These are phyloP conservation scores for Choiromyces venosus DNA, from an alignment of 495 filamentous ascomycete genomes.

Conservation along the genomic window DNA sequence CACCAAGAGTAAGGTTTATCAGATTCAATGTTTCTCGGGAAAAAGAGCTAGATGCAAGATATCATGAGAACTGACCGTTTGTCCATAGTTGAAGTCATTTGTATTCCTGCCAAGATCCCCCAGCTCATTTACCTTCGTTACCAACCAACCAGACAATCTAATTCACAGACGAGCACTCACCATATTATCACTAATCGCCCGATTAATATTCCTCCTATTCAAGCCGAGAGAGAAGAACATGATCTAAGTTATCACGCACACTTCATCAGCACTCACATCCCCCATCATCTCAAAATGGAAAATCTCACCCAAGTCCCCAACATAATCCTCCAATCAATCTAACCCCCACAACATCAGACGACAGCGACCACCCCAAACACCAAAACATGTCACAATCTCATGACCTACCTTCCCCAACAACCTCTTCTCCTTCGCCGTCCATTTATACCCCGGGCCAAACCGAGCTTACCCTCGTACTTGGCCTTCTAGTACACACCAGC, in stretches of 20 bases:
- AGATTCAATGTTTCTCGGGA: neutral
- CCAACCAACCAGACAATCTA: neutral
- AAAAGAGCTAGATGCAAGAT: neutral
- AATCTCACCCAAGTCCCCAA: slow-evolving; percentile 40
- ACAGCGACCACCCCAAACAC: neutral
- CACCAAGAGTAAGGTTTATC: slow-evolving; percentile 3
- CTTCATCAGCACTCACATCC: neutral
- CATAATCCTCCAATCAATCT: slow-evolving; percentile 44
- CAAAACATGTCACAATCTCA: slow-evolving; percentile 5
- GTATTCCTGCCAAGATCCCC: slow-evolving; percentile 46
- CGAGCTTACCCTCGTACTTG: slow-evolving; percentile 53
- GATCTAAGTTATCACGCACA: slow-evolving; percentile 35
- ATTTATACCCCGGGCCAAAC: slow-evolving; percentile 50
- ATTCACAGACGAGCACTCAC: slow-evolving; percentile 27
- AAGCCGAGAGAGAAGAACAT: slow-evolving; percentile 50
- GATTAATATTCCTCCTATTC: slow-evolving; percentile 47
- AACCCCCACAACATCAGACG: slow-evolving; percentile 1
- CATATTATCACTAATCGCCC: slow-evolving; percentile 49
- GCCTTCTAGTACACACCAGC: slow-evolving; percentile 42
- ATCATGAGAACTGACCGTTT: slow-evolving; percentile 24
- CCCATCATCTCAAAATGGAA: neutral
- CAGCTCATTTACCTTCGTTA: slow-evolving; percentile 9
- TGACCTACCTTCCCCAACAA: slow-evolving; percentile 46
- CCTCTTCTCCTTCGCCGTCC: slow-evolving; percentile 49
- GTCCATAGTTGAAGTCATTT: slow-evolving; percentile 49